phyloP scores from a whole-genome alignment of 371 early-diverging fungal species.

The Mortierella sp. region DNA sequence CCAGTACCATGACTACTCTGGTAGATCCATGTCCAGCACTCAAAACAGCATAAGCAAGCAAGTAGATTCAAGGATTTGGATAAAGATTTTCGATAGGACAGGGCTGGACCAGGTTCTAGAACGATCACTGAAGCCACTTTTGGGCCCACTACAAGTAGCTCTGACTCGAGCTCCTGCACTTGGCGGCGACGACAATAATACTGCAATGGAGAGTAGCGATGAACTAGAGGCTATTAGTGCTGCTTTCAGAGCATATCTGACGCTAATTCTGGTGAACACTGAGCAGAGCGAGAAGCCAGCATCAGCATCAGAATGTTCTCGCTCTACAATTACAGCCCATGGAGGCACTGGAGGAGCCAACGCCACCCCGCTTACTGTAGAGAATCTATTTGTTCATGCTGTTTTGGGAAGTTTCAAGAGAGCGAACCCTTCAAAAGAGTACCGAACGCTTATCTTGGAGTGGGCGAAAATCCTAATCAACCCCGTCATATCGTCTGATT shows the following conservation, averaged over 20 bases:
- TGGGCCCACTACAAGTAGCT: conserved; percentile 25
- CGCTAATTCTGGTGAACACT: conserved; percentile 41
- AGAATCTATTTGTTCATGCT: conserved; percentile 36
- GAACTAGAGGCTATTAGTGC: conserved; percentile 22
- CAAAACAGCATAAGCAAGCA: background rate
- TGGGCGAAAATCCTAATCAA: conserved; percentile 31
- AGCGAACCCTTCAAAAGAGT: conserved; percentile 34
- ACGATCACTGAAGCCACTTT: conserved; percentile 27
- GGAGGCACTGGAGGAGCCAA: background rate
- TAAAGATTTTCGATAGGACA: conserved; percentile 51
- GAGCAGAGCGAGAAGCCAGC: conserved; percentile 20
- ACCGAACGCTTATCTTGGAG: conserved; percentile 25
- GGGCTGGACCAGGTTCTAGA: conserved; percentile 51
- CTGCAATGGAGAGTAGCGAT: background rate
- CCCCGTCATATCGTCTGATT: conserved; percentile 25
- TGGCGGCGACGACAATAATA: background rate
- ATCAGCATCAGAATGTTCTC: background rate
- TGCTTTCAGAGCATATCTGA: conserved; percentile 47
- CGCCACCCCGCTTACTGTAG: conserved; percentile 18
- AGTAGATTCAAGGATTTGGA: conserved; percentile 41
- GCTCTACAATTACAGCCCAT: background rate
- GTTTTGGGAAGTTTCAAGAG: conserved; percentile 30
- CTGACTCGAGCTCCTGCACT: background rate
- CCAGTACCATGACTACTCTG: conserved; percentile 17
- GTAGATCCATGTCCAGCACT: background rate